Evolutionary conservation across 768 basidiomycete species (phyloP), one percentile per base, ranked within the genome.

Genomic region (Kwoniella sp.): DNA sequence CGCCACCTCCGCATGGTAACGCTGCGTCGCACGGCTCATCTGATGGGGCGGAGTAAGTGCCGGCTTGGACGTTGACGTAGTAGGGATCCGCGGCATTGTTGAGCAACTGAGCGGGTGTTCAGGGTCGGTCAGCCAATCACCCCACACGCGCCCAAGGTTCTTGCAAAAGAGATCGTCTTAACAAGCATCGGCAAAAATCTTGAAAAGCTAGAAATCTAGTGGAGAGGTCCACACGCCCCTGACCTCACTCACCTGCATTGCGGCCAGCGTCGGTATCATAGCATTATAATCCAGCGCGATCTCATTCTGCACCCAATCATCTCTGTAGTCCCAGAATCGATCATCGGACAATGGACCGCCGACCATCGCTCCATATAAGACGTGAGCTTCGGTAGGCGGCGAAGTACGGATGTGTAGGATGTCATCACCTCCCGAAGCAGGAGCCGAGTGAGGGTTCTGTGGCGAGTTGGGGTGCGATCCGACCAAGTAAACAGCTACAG

Each of bases 401-500:
- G 84, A 84, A 1, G 87, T 89, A 26, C 93, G 86, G 61, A 94
- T 88, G 30, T 86, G 79, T 41, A 74, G 81, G 69, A 90, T 85
- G 71, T 92, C 86, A 61, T 85, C 84, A 1, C 91, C 92, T 30
- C 93, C 93, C 63, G 89, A 89, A 1, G 94, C 90, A 82, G 90
- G 85, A 1, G 92, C 93, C 4, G 90, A 91, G 76, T 95, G 93
- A 0, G 93, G 93, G 78, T 95, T 96, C 53, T 85, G 81, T 0
- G 93, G 93, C 13, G 94, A 90, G 77, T 95, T 94, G 0, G 93
- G 91, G 80, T 95, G 92, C 54, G 85, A 83, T 41, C 94, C 93
- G 25, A 96, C 92, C 55, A 96, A 81, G 78, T 96, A 97, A 0
- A 90, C 88, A 11, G 86, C 89, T 88, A 69, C 20, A 11, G 73